phyloP scores from a whole-genome alignment of 78 protist genomes.

The Cavenderia fasciculata region DNA sequence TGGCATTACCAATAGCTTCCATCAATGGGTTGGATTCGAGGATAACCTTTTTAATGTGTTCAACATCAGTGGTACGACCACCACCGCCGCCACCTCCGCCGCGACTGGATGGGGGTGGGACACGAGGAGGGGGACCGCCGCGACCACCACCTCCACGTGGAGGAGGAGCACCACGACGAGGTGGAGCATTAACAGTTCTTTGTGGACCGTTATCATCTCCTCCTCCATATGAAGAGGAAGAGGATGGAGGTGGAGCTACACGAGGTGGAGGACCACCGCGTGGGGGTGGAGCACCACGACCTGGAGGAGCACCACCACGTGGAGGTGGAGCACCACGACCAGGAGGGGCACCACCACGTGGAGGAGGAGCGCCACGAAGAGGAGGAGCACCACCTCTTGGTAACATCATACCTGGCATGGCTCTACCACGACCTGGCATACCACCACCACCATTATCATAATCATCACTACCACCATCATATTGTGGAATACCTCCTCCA shows the following conservation, averaged over 20 bases:
- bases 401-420: conserved; percentile 25
- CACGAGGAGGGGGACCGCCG: conserved; percentile 39
- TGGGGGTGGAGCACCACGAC: conserved; percentile 54
- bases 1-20: conserved; percentile 98
- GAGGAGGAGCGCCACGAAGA: conserved; percentile 38
- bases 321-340: conserved; percentile 22
- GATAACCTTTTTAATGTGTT: conserved; percentile 66
- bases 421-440: conserved; percentile 36
- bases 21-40: conserved; percentile 91
- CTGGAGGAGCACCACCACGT: conserved; percentile 54
- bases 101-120: background rate
- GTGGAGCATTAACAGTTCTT: conserved; percentile 26
- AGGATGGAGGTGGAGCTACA: conserved; percentile 16
- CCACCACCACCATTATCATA: background rate
- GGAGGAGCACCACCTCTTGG: conserved; percentile 36
- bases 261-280: conserved; percentile 9
- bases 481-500: conserved; percentile 16
- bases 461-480: conserved; percentile 70
- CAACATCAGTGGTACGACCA: conserved; percentile 25
- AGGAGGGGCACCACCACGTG: conserved; percentile 18
- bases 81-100: conserved; percentile 24
- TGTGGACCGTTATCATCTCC: conserved; percentile 12
- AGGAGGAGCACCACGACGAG: conserved; percentile 38
- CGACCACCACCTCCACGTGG: conserved; percentile 45
- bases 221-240: background rate